Conservation (phyloP, 176 grass and related monocot genomes). For the Eleusine indica region DNA sequence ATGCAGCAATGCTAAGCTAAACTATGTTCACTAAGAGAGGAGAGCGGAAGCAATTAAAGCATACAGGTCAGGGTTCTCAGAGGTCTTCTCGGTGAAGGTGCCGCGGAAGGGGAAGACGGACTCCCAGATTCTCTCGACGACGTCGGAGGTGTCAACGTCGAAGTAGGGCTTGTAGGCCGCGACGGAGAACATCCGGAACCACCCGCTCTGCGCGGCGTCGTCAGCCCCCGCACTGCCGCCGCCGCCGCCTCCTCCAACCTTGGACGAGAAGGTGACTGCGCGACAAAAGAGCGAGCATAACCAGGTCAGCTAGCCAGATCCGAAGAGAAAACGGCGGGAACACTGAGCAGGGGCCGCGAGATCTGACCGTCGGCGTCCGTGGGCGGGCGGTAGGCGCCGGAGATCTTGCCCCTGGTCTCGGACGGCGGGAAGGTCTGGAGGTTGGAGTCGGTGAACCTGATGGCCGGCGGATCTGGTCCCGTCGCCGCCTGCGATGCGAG, state of each 20-base stretch:
- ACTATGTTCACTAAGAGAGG: neutral
- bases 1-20: constrained; percentile 9
- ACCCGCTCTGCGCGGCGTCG: constrained; percentile 66
- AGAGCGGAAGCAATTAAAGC: constrained; percentile 5
- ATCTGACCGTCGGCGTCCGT: constrained; percentile 90
- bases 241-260: constrained; percentile 39
- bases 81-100: constrained; percentile 91
- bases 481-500: constrained; percentile 50
- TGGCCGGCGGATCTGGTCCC: constrained; percentile 66
- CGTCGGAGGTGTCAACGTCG: constrained; percentile 86
- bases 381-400: constrained; percentile 84
- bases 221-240: constrained; percentile 53
- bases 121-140: constrained; percentile 90
- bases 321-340: constrained; percentile 8
- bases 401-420: constrained; percentile 87
- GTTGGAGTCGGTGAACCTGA: constrained; percentile 87
- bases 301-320: constrained; percentile 37
- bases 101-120: constrained; percentile 92
- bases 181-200: constrained; percentile 86
- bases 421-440: constrained; percentile 92
- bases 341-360: constrained; percentile 15
- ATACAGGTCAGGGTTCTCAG: constrained; percentile 94
- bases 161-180: constrained; percentile 92
- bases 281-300: neutral
- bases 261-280: constrained; percentile 83